Base-by-base conservation (phyloP, 2,329 filamentous ascomycete species). In the Aspergillus pseudoterreus region DNA sequence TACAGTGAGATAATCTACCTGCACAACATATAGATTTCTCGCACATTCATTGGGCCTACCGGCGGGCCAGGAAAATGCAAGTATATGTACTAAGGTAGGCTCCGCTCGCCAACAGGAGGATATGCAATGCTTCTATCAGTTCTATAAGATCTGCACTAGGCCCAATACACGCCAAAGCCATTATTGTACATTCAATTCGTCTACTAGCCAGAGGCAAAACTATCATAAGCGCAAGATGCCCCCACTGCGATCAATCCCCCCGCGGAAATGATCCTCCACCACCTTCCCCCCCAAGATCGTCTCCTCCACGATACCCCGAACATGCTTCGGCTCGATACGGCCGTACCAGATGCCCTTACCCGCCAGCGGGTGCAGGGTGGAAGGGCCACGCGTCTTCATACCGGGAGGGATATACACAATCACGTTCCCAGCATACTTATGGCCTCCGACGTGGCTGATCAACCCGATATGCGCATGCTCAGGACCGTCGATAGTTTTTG, bases 361-460 rank as follows among this genome's bases (percentile, higher is more conserved):
- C 9, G 71, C 70, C 58, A 74, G 62, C 43, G 70, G 66, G 52
- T 69, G 66, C 47, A 52, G 48, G n/a, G 49, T 52, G 19, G 55
- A 56, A 15, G 53, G 55, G 27, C 41, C 42, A n/a, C 54, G 56
- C 11, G 59, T 43, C 33, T 49, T 65, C 61, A 72, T 65, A 12
- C 58, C 60, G 1, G 67, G 66, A 2, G 71, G 71, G 10, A 74
- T 81, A 70, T 97, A 97, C 1, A 97, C 77, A 75, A 97, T 88
- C 59, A 96, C 84, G 65, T 97, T 97, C 38, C 92, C 92, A 35
- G 87, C 87, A 75, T 94, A 97, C 76, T 96, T 96, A 76, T 97
- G 92, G 1, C 92, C 92, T 19, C 92, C 92, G 12, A 96, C 86
- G 66, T 97, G 92, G 59, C 86, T 92, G 63, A 96, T 74, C 44